These are phyloP conservation scores for Solanum okadae DNA, from an alignment of 257 asterid genomes.

Conservation along the genomic window DNA sequence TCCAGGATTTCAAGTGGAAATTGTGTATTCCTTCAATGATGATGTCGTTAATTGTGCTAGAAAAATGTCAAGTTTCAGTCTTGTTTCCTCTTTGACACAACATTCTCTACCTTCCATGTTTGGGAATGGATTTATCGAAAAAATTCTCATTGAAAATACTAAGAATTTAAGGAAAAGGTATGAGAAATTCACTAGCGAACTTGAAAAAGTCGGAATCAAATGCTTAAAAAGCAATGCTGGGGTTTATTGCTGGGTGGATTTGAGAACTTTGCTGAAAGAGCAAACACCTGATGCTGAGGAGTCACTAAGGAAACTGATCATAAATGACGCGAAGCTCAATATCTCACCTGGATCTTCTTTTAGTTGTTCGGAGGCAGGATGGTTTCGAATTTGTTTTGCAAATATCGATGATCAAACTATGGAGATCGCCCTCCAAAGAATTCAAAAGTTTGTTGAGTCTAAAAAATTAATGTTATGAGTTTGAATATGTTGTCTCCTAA, in stretches of 20 bases:
- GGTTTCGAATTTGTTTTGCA: constrained; percentile 84
- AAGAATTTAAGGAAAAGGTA: constrained; percentile 33
- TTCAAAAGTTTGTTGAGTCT: neutral
- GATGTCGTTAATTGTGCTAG: constrained; percentile 26
- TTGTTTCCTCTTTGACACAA: neutral
- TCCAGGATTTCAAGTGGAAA: constrained; percentile 75
- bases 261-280: constrained; percentile 32
- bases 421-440: neutral
- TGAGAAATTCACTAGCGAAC: constrained; percentile 16
- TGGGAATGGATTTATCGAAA: neutral
- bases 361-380: constrained; percentile 64
- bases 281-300: constrained; percentile 40
- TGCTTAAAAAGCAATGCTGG: constrained; percentile 70
- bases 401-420: constrained; percentile 24
- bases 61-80: constrained; percentile 3
- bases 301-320: constrained; percentile 40
- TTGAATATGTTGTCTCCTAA: too few relatives aligned
- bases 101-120: neutral
- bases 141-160: constrained; percentile 1
- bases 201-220: constrained; percentile 29
- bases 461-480: too few relatives aligned
- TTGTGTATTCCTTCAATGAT: constrained; percentile 67
- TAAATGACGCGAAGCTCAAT: constrained; percentile 50
- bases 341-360: constrained; percentile 73
- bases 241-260: constrained; percentile 70